A percentile compares a stretch with the other conserved stretches of the same genome.
phyloP scores from a whole-genome alignment of 2,329 filamentous ascomycete genomes.

The Colletotrichum abscissum region DNA sequence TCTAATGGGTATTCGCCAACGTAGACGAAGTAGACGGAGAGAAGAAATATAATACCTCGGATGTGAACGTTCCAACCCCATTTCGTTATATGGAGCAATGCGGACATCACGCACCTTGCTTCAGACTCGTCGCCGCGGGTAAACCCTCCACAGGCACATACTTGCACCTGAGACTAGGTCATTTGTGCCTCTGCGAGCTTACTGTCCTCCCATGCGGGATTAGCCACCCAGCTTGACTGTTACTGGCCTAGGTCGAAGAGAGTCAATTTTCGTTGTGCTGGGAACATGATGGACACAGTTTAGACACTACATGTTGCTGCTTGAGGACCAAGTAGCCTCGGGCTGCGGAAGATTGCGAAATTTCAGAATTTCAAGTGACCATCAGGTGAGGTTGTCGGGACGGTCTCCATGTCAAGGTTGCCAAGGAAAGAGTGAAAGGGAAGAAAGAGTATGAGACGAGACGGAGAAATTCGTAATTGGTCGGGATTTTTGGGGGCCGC shows the following conservation, averaged over 20 bases:
- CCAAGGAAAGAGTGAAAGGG: not conserved
- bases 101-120: too few relatives aligned
- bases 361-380: not conserved
- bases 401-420: not conserved
- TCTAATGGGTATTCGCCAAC: not conserved
- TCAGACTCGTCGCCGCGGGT: too few relatives aligned
- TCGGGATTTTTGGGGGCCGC: not conserved
- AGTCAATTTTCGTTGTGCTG: not conserved
- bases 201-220: not conserved
- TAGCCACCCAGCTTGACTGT: conserved; percentile 7
- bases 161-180: not conserved
- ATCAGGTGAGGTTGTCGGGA: conserved; percentile 10
- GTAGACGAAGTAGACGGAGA: not conserved
- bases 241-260: not conserved
- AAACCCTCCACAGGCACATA: too few relatives aligned
- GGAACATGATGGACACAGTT: too few relatives aligned
- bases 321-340: too few relatives aligned
- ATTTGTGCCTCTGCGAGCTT: not conserved
- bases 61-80: too few relatives aligned
- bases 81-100: too few relatives aligned
- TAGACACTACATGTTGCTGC: too few relatives aligned
- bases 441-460: conserved; percentile 12
- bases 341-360: too few relatives aligned
- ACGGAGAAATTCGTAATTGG: conserved; percentile 35
- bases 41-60: conserved; percentile 19